Percentiles rank a stretch among this genome's conserved stretches.
These are phyloP conservation scores for Saturnispora serradocipensis DNA, from an alignment of 805 yeast genomes.

Conservation along the genomic window DNA sequence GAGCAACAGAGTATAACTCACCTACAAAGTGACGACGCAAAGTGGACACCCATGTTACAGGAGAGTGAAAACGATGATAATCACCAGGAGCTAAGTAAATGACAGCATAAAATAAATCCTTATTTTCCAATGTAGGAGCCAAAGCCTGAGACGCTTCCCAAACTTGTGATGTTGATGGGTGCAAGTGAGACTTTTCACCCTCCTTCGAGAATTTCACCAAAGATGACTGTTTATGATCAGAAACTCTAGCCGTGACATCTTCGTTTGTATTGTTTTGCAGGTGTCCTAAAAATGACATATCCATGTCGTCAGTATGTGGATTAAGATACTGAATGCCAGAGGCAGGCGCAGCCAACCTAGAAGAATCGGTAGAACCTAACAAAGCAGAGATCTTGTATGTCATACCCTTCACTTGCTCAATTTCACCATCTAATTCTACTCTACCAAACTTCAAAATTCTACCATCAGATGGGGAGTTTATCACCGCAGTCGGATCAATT, in stretches of 20 bases:
- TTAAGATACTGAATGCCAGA: slow-evolving; percentile 5
- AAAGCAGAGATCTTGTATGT: slow-evolving; percentile 84
- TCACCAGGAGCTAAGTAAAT: slow-evolving; percentile 97
- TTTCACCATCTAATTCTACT: slow-evolving; percentile 59
- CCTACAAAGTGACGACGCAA: slow-evolving; percentile 93
- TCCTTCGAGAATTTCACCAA: slow-evolving; percentile 43
- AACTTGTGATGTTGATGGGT: slow-evolving; percentile 23
- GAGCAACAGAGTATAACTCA: slow-evolving; percentile 91
- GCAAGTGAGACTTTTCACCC: slow-evolving; percentile 53
- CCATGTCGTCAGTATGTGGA: slow-evolving; percentile 12
- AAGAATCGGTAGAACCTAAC: slow-evolving; percentile 48
- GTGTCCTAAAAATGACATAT: slow-evolving; percentile 8
- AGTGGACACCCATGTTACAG: slow-evolving; percentile 92
- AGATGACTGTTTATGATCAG: slow-evolving; percentile 1
- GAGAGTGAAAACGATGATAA: slow-evolving; percentile 94
- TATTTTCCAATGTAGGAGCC: slow-evolving; percentile 31
- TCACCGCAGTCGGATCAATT: slow-evolving; percentile 47
- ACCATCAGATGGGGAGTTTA: slow-evolving; percentile 94
- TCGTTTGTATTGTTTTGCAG: slow-evolving; percentile 11
- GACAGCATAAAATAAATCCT: slow-evolving; percentile 74
- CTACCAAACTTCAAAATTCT: slow-evolving; percentile 80
- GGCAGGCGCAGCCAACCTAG: slow-evolving; percentile 46
- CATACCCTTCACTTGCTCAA: slow-evolving; percentile 96
- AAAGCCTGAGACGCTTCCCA: slow-evolving; percentile 16
- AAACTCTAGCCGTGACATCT: slow-evolving; percentile 8